A percentile compares a stretch with the other conserved stretches of the same genome.
Evolutionary conservation across 345 rosid species (phyloP).

Genomic region (Eucalyptus guilfoylei): DNA sequence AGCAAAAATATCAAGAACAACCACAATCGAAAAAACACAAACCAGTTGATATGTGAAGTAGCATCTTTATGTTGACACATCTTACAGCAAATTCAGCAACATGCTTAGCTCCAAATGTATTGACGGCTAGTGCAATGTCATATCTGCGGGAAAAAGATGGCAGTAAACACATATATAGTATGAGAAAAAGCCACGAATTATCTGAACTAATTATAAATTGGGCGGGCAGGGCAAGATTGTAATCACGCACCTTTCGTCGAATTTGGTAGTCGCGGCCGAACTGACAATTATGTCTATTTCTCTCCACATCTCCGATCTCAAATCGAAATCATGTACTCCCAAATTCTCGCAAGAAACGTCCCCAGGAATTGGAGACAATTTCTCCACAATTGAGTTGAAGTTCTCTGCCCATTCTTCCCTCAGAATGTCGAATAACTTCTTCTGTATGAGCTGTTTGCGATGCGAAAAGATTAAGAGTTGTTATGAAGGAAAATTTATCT

Average conservation of each 20-base stretch:
- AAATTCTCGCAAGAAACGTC: constrained; percentile 8
- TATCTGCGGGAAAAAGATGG: background rate
- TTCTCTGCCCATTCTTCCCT: background rate
- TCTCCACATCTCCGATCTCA: constrained; percentile 11
- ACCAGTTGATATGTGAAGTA: constrained; percentile 43
- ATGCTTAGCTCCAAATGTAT: constrained; percentile 50
- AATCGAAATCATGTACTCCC: constrained; percentile 2
- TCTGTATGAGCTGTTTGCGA: background rate
- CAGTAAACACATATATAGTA: background rate
- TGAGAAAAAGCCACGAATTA: background rate
- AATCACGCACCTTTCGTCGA: constrained; percentile 20
- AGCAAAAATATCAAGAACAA: background rate
- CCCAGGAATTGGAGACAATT: constrained; percentile 7
- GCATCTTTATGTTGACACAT: constrained; percentile 27
- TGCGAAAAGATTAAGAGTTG: background rate
- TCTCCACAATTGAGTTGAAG: background rate
- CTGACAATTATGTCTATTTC: constrained; percentile 20
- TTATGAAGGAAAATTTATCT: background rate
- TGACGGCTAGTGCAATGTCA: constrained; percentile 43
- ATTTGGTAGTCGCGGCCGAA: constrained; percentile 31
- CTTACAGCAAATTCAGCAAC: constrained; percentile 42
- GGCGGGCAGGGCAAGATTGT: background rate
- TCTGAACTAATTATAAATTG: background rate
- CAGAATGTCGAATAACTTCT: background rate
- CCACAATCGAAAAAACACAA: background rate